These are phyloP conservation scores for Sporisorium exsertum DNA, from an alignment of 1,284 basidiomycete species.

Conservation along the genomic window DNA sequence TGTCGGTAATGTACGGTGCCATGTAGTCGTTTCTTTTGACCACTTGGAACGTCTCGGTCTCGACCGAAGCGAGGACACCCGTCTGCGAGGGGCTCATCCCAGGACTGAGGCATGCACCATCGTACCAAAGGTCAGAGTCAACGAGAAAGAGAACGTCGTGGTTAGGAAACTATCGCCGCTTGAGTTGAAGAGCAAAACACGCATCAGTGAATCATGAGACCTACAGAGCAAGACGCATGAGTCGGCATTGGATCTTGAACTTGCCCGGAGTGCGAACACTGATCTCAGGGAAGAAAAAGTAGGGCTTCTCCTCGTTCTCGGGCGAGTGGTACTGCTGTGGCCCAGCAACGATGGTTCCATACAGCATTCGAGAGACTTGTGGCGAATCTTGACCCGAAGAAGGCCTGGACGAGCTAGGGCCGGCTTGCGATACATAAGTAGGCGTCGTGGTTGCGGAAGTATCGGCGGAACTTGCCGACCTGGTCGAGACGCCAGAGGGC, in stretches of 20 bases:
- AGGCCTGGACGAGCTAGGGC: not conserved
- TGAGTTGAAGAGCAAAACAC: not conserved
- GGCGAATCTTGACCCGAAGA: conserved; percentile 1
- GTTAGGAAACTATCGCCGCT: not conserved
- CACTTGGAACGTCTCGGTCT: conserved; percentile 46
- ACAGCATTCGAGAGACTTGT: conserved; percentile 46
- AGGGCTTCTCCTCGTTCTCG: conserved; percentile 15
- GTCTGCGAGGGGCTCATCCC: conserved; percentile 6
- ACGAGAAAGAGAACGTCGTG: not conserved
- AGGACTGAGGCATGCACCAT: conserved; percentile 2
- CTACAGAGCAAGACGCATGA: conserved; percentile 51
- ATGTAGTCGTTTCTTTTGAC: conserved; percentile 31
- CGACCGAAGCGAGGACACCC: conserved; percentile 22
- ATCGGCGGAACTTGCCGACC: conserved; percentile 9
- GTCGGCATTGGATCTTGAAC: conserved; percentile 41
- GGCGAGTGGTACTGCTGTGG: conserved; percentile 28
- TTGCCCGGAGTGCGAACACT: conserved; percentile 47
- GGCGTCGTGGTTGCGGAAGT: not conserved
- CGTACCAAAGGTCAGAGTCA: no score
- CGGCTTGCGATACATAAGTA: not conserved
- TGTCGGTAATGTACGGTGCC: conserved; percentile 52
- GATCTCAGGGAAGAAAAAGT: conserved; percentile 60
- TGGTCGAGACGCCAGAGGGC: not conserved
- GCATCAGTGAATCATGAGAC: conserved; percentile 12
- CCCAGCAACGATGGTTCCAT: conserved; percentile 50